Percentiles rank a stretch among this genome's conserved stretches.
These are phyloP conservation scores for Diatrype stigma DNA, from an alignment of 2,329 filamentous ascomycete species.

Conservation along the genomic window DNA sequence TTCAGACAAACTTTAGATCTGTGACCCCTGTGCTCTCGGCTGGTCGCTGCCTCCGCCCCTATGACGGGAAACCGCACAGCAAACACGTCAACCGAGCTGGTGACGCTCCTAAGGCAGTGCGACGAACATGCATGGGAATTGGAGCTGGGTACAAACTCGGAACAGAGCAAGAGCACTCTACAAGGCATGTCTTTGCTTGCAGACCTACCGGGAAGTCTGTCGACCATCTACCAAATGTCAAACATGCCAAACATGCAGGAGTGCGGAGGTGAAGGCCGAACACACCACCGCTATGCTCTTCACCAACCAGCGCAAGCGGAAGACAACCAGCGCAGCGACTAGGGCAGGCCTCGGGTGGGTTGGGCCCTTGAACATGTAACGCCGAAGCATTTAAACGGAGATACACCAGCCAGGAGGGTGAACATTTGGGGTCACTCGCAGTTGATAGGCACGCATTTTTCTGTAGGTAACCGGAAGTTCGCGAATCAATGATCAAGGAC, in stretches of 20 bases:
- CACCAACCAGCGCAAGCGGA: not conserved
- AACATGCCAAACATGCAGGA: not conserved
- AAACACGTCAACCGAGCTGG: not conserved
- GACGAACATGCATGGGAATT: slow-evolving; percentile 5
- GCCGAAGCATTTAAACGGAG: not conserved
- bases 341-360: not conserved
- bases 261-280: not conserved
- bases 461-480: slow-evolving; percentile 23
- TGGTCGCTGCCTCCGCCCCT: not conserved
- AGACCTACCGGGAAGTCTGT: slow-evolving; percentile 1
- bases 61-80: not conserved
- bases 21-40: not conserved
- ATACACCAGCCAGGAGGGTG: not conserved
- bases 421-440: not conserved
- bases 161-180: not conserved
- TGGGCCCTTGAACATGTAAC: not conserved
- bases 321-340: not conserved
- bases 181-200: not conserved
- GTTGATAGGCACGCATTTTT: not conserved
- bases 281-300: not conserved
- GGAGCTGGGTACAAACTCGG: slow-evolving; percentile 1
- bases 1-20: not conserved
- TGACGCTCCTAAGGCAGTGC: slow-evolving; percentile 1
- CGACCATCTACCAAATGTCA: not conserved
- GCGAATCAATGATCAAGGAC: slow-evolving; percentile 15